These are phyloP conservation scores for Exophiala sideris DNA, from an alignment of 2,329 filamentous ascomycete genomes.

Conservation along the genomic window DNA sequence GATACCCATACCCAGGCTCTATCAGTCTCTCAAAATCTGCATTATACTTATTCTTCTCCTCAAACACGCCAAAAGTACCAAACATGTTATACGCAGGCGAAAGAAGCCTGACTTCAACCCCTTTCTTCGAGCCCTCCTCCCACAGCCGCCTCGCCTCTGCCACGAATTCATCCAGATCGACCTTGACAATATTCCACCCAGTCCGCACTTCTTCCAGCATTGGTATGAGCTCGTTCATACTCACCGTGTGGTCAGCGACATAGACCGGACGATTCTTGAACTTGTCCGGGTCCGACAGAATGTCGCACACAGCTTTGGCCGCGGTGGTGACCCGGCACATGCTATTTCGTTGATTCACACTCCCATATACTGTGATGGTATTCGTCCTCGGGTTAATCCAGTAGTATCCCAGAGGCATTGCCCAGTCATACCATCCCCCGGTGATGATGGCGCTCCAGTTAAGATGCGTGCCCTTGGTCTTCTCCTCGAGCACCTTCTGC, in stretches of 20 bases:
- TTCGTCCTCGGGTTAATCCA: constrained; percentile 15
- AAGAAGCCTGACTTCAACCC: constrained; percentile 6
- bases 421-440: constrained; percentile 17
- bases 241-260: constrained; percentile 14
- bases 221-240: constrained; percentile 13
- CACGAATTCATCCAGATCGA: constrained; percentile 10
- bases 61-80: constrained; percentile 14
- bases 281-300: constrained; percentile 5
- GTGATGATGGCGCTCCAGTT: constrained; percentile 15
- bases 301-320: constrained; percentile 11
- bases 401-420: constrained; percentile 15
- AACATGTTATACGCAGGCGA: constrained; percentile 12
- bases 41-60: constrained; percentile 12
- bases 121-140: constrained; percentile 13
- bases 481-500: constrained; percentile 14
- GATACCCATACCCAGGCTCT: constrained; percentile 11
- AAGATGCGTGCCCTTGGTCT: constrained; percentile 2
- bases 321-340: constrained; percentile 13
- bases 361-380: constrained; percentile 12
- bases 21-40: constrained; percentile 11
- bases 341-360: constrained; percentile 11
- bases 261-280: constrained; percentile 11
- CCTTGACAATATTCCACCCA: constrained; percentile 9
- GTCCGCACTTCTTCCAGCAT: constrained; percentile 10
- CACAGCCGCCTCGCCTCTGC: constrained; percentile 11